Base-by-base conservation (phyloP, 768 basidiomycete genomes). In the Antrodiella citrinella region DNA sequence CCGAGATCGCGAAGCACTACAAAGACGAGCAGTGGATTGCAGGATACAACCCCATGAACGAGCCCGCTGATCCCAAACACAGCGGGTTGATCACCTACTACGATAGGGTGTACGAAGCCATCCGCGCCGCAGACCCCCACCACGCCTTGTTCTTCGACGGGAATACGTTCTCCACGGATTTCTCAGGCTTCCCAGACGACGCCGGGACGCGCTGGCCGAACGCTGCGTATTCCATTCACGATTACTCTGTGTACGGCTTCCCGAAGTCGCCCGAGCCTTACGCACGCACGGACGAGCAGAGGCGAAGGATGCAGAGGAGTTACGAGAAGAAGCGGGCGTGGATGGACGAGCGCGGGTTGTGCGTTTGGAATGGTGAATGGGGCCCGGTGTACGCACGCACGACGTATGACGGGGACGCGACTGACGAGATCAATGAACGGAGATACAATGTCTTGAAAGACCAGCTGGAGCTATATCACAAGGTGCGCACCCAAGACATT, bases 11-110 rank as follows among this genome's bases (percentile, higher is more conserved):
- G 0, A 72, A 70, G 59, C 86, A 86, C 63, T 90, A 91, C 72
- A 81, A 74, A 55, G 74, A 70, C 51, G 86, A 91, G 44, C 53
- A 78, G 53, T 90, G 87, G 88, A 81, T 91, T 48, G 88, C 87
- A 2, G 86, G 89, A 4, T 91, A 87, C 69, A 91, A 91, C 63
- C 86, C 83, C 4, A 70, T 92, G 47, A 93, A 91, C 73, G 89
- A 92, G 67, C 81, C 86, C 30, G 78, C 86, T 5, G 88, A 90
- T 59, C 68, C 80, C 12, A 69, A 78, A 44, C 86, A 87, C 63
- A 74, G 69, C 13, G 72, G 82, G 38, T 68, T 91, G 45, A 60
- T 89, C 53, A 61, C 54, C 4, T 89, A 83, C 68, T 91, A 91
- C 66, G 73, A 80, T 56, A 69, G 78, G 15, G 71, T 87, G 25